Percentiles rank a stretch among this genome's conserved stretches.
Conservation (phyloP, 495 filamentous ascomycete genomes). For the Penicillium verhagenii region DNA sequence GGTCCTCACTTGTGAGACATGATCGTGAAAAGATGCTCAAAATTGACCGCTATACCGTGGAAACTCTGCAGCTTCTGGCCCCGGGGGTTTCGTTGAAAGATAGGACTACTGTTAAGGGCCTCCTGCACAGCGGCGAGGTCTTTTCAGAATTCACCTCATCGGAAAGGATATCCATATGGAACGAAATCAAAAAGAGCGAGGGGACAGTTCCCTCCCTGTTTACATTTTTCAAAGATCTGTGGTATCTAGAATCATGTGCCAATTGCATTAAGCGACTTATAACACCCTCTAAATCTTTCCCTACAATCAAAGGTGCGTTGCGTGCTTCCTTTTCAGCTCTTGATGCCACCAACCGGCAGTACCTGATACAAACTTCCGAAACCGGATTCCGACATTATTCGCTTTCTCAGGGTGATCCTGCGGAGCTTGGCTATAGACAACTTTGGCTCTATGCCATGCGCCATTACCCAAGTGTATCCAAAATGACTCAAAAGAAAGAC, state of each 20-base stretch:
- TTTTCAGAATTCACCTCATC: conserved; percentile 26
- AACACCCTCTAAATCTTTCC: conserved; percentile 13
- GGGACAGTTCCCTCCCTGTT: conserved; percentile 27
- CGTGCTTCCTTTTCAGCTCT: conserved; percentile 3
- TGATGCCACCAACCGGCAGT: background rate
- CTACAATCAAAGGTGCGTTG: conserved; percentile 16
- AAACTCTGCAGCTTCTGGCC: conserved; percentile 14
- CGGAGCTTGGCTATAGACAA: conserved; percentile 10
- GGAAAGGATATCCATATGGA: conserved; percentile 26
- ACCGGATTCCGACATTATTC: conserved; percentile 11
- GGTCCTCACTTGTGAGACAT: conserved; percentile 13
- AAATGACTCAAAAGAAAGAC: conserved; percentile 17
- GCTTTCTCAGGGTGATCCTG: conserved; percentile 6
- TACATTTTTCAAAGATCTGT: conserved; percentile 35
- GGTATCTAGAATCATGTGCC: conserved; percentile 28
- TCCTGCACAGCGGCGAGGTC: conserved; percentile 17
- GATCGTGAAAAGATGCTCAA: conserved; percentile 11
- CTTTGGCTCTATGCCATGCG: conserved; percentile 7
- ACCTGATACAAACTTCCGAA: conserved; percentile 25
- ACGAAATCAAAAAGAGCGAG: conserved; percentile 11
- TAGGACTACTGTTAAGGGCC: conserved; percentile 3
- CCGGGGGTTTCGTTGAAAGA: conserved; percentile 11
- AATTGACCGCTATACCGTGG: conserved; percentile 16
- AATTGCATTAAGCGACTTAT: conserved; percentile 27
- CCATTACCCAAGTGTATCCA: conserved; percentile 4